Conservation (phyloP, 2,329 filamentous ascomycete genomes). For the Chaetomium strumarium region DNA sequence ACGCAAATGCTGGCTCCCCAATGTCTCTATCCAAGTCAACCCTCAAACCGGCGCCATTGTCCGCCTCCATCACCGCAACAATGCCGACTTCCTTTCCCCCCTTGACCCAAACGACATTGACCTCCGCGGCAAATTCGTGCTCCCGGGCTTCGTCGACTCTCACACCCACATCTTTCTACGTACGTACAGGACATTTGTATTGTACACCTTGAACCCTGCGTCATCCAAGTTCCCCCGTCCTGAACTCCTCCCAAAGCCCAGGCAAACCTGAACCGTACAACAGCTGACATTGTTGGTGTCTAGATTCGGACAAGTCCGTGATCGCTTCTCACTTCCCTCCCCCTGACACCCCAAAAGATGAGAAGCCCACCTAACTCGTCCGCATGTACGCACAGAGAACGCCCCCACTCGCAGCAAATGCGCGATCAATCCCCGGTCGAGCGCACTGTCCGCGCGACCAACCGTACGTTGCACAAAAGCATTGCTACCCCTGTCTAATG, state of each 20-base stretch:
- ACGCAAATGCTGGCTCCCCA: conserved; percentile 34
- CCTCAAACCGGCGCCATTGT: conserved; percentile 36
- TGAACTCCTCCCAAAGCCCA: background rate
- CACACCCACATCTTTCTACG: conserved; percentile 48
- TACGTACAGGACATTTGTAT: too few species aligned
- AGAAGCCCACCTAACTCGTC: too few species aligned
- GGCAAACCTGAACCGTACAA: too few species aligned
- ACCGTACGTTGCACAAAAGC: conserved; percentile 28
- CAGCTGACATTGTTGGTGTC: too few species aligned
- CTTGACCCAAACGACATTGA: conserved; percentile 40
- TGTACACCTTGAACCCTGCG: conserved; percentile 43
- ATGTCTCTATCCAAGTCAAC: conserved; percentile 40
- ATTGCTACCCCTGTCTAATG: too few species aligned
- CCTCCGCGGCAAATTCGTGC: conserved; percentile 45
- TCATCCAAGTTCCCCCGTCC: background rate
- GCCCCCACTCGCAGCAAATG: conserved; percentile 42
- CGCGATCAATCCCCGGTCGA: conserved; percentile 54
- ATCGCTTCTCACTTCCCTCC: background rate
- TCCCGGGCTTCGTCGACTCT: conserved; percentile 49
- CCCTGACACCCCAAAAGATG: background rate
- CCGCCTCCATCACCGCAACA: conserved; percentile 28
- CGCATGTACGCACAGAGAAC: conserved; percentile 29
- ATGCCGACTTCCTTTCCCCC: conserved; percentile 19
- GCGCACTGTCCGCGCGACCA: conserved; percentile 47
- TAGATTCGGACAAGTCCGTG: too few species aligned